Evolutionary conservation across 2,329 filamentous ascomycete genomes (phyloP), one percentile per base, ranked within the genome.

Genomic region (Xylaria sp.): DNA sequence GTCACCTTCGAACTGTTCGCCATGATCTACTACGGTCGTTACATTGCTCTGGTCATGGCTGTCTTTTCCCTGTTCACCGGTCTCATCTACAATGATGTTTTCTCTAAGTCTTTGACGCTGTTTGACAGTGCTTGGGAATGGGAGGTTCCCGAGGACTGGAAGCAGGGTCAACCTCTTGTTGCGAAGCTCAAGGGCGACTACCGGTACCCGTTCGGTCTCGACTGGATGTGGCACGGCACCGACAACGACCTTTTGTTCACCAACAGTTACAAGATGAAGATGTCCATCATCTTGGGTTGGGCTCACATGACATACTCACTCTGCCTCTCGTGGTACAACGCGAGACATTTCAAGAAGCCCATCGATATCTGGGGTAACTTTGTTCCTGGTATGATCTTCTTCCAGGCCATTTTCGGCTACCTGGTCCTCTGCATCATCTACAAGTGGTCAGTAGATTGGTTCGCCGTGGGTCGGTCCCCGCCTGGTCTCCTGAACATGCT

Each of bases 211-310:
- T 96, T 99, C 71, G 94, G 94, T 67, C 78, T 99, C 62, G 94
- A 99, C 73, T 96, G 88, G 87, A 90, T 88, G 71, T 99, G 94
- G 94, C 95, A 99, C 74, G 92, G 89, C 61, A 89, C 92, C 10
- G 93, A 97, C 70, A 99, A 99, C 70, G 89, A 95, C 62, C 82
- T 99, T 18, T 83, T 99, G 54, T 99, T 99, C 79, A 89, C 86
- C 74, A 99, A 99, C 88, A 95, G 90, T 76, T 95, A 94, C 83
- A 99, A 99, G 87, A 99, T 99, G 94, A 99, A 99, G 82, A 90
- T 99, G 78, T 95, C 91, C 79, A 97, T 99, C 73, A 85, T 99
- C 66, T 83, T 99, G 66, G 94, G 95, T 74, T 99, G 95, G 94
- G 85, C 85, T 60, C 92, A 97, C 79, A 99, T 99, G 94, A 99